Percentiles rank a stretch among this genome's conserved stretches.
Conservation (phyloP, 2,329 filamentous ascomycete genomes). For the Mariannaea elegans region DNA sequence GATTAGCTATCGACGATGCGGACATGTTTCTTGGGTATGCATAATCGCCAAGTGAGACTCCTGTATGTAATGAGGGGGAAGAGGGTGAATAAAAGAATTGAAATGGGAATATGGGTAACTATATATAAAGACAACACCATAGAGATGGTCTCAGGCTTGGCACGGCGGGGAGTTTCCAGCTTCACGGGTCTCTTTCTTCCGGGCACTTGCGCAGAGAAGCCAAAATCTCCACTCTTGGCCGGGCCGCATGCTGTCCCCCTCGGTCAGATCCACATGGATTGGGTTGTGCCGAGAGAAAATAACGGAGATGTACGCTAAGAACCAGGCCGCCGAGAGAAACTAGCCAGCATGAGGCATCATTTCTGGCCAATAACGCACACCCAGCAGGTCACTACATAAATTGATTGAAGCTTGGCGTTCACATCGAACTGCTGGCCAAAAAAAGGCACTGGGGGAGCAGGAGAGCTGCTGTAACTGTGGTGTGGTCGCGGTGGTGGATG, state of each 20-base stretch:
- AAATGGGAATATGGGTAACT: neutral
- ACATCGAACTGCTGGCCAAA: neutral
- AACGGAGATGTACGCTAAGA: too few relatives aligned
- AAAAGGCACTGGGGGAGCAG: neutral
- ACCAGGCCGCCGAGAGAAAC: too few relatives aligned
- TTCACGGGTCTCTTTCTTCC: neutral
- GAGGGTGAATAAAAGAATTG: neutral
- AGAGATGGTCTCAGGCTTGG: slow-evolving; percentile 15
- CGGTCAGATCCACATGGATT: too few relatives aligned
- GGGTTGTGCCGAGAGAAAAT: too few relatives aligned
- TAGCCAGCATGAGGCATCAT: too few relatives aligned
- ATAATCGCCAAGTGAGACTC: too few relatives aligned
- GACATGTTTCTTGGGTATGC: too few relatives aligned
- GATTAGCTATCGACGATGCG: too few relatives aligned
- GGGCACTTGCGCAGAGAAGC: neutral
- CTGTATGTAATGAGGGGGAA: too few relatives aligned
- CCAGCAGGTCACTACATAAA: slow-evolving; percentile 13
- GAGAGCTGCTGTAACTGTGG: neutral
- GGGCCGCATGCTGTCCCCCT: too few relatives aligned
- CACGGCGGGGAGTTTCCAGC: slow-evolving; percentile 15
- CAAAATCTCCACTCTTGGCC: too few relatives aligned
- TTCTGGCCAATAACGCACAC: slow-evolving; percentile 10
- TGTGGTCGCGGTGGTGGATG: too few relatives aligned
- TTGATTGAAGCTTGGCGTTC: neutral
- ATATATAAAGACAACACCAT: neutral